These are phyloP conservation scores for Penicillium robsamsonii DNA, from an alignment of 495 filamentous ascomycete genomes.

Conservation along the genomic window DNA sequence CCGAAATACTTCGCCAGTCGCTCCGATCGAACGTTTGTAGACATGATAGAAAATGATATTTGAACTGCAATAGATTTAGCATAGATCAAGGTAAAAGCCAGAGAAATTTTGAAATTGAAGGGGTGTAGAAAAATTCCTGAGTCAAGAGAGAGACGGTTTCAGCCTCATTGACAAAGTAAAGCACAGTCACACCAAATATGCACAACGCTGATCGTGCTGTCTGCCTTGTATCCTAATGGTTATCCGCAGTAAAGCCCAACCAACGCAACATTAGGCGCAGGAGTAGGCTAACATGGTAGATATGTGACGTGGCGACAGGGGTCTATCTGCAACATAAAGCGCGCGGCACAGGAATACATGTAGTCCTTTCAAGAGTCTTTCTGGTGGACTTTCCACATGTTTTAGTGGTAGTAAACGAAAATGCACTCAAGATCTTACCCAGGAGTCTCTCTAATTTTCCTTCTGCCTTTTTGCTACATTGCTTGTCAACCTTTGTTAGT, in stretches of 20 bases:
- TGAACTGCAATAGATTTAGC: not conserved
- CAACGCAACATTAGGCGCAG: too few species aligned
- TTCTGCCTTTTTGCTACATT: not conserved
- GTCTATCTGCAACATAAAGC: not conserved
- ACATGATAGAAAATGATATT: not conserved
- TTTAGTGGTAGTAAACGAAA: not conserved
- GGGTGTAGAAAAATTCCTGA: not conserved
- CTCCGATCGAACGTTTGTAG: conserved; percentile 14
- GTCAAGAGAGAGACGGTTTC: not conserved
- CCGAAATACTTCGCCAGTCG: conserved; percentile 34
- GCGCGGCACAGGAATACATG: not conserved
- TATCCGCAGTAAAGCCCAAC: not conserved
- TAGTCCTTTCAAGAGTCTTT: too few species aligned
- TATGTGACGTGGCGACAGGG: not conserved
- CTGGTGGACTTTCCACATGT: too few species aligned
- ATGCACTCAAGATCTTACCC: too few species aligned
- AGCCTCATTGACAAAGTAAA: not conserved
- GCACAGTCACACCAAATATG: not conserved
- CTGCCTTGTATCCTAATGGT: not conserved
- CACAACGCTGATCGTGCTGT: not conserved
- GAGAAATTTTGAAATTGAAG: not conserved
- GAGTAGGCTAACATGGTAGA: not conserved
- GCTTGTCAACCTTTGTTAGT: not conserved
- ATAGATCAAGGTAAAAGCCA: not conserved
- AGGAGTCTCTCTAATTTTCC: not conserved